Evolutionary conservation across 2,329 filamentous ascomycete species (phyloP).

Genomic region (Aspergillus awamori): DNA sequence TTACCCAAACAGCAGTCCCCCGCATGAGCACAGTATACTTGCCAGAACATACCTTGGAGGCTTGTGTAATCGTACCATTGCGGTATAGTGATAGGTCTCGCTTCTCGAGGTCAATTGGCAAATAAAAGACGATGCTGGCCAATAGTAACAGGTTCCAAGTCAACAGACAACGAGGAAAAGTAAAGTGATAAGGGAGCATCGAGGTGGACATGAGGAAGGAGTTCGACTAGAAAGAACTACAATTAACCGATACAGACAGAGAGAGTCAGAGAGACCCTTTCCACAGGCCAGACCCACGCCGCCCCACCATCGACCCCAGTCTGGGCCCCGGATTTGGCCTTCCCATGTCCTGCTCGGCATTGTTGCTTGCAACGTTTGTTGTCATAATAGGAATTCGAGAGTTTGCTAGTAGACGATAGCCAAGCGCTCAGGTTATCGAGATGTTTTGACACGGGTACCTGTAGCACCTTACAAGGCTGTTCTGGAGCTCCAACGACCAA

Average conservation of each 20-base stretch:
- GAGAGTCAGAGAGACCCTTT: not conserved
- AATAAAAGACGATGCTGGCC: not conserved
- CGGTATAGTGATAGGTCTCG: not conserved
- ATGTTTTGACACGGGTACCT: too few relatives aligned
- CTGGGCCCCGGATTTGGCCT: not conserved
- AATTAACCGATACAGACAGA: not conserved
- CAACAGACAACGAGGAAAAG: not conserved
- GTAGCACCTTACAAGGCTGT: not conserved
- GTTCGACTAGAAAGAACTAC: not conserved
- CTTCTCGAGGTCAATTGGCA: not conserved
- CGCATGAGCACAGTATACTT: slow-evolving; percentile 25
- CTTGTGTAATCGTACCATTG: slow-evolving; percentile 13
- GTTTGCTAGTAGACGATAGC: not conserved
- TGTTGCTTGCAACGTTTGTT: not conserved
- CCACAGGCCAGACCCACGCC: not conserved
- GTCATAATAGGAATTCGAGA: not conserved
- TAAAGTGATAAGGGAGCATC: not conserved
- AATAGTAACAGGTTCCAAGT: not conserved
- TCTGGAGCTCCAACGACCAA: not conserved
- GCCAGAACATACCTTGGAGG: slow-evolving; percentile 24
- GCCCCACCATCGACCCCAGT: not conserved
- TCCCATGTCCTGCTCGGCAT: not conserved
- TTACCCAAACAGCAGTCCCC: slow-evolving; percentile 25
- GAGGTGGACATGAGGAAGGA: not conserved
- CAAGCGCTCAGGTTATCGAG: too few relatives aligned